A percentile compares a stretch with the other conserved stretches of the same genome.
phyloP scores from a whole-genome alignment of 345 rosid species.

The Eucalyptus victrix region DNA sequence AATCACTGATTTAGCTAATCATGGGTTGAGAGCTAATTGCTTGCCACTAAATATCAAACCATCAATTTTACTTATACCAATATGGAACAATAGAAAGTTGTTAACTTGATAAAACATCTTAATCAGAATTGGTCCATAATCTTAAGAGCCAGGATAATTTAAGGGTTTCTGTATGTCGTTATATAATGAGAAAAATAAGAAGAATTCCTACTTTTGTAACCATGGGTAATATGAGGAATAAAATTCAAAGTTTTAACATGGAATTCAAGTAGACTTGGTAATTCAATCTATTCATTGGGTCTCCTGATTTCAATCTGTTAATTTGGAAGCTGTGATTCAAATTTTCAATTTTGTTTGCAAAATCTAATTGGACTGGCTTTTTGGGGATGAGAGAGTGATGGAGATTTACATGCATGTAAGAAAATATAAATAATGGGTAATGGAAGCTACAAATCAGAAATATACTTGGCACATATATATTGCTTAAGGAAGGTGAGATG shows the following conservation, averaged over 20 bases:
- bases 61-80: background rate
- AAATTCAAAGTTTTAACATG: background rate
- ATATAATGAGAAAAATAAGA: background rate
- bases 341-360: background rate
- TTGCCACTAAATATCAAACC: background rate
- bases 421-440: background rate
- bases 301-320: background rate
- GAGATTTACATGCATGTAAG: background rate
- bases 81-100: background rate
- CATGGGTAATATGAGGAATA: background rate
- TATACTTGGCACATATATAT: background rate
- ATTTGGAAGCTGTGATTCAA: background rate
- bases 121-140: background rate
- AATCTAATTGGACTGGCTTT: background rate
- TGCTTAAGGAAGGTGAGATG: background rate
- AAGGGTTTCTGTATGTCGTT: background rate
- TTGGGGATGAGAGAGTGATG: background rate
- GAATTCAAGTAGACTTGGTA: background rate
- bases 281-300: background rate
- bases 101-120: background rate
- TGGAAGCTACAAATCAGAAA: background rate
- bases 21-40: background rate
- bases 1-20: background rate
- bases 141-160: background rate
- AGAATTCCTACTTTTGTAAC: background rate